phyloP scores from a whole-genome alignment of 2,329 filamentous ascomycete genomes.

The Biscogniauxia mediterranea region DNA sequence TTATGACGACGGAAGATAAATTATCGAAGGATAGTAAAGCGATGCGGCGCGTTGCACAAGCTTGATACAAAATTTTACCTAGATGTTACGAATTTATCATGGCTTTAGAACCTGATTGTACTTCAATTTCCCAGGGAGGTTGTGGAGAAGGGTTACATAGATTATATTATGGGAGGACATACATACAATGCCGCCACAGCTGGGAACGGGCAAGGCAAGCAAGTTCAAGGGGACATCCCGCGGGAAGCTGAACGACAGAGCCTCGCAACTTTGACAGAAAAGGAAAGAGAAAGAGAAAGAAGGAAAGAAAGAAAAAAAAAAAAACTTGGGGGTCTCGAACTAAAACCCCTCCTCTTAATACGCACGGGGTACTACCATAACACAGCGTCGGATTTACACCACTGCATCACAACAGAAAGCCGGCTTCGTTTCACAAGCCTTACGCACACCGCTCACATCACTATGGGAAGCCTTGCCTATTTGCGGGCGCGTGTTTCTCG shows the following conservation, averaged over 20 bases:
- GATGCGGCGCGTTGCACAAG: not conserved
- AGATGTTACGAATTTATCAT: not conserved
- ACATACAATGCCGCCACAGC: not conserved
- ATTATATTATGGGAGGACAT: not conserved
- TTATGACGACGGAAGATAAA: not conserved
- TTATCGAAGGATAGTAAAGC: not conserved
- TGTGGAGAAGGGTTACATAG: slow-evolving; percentile 11
- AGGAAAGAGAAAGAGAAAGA: too few relatives aligned
- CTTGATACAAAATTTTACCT: not conserved
- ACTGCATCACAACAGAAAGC: not conserved
- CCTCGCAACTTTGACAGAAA: not conserved
- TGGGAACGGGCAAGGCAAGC: not conserved
- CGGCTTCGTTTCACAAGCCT: slow-evolving; percentile 3
- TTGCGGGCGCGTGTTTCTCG: slow-evolving; percentile 12
- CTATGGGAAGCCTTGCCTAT: slow-evolving; percentile 1
- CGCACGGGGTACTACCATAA: not conserved
- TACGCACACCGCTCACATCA: slow-evolving; percentile 16
- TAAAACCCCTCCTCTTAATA: not conserved
- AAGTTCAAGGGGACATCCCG: not conserved
- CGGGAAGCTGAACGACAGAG: not conserved
- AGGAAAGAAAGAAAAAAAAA: too few relatives aligned
- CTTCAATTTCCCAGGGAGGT: not conserved
- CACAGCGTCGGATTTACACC: not conserved
- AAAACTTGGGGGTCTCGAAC: not conserved
- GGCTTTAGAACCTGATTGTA: not conserved